A percentile compares a stretch with the other conserved stretches of the same genome.
These are phyloP conservation scores for Diaporthe velutina DNA, from an alignment of 2,329 filamentous ascomycete genomes.

Conservation along the genomic window DNA sequence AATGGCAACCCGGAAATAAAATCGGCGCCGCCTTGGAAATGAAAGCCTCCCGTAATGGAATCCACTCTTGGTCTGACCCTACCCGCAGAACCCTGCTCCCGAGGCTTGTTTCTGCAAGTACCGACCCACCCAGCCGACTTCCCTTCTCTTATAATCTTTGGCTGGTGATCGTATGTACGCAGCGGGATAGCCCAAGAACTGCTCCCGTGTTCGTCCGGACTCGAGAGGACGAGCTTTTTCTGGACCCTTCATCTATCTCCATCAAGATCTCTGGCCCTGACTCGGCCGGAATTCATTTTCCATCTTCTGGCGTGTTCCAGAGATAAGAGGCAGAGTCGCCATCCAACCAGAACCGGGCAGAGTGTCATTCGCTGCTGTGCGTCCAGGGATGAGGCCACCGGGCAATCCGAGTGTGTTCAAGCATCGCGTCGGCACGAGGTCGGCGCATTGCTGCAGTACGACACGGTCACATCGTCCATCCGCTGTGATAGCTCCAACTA, in stretches of 20 bases:
- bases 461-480: not conserved
- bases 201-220: slow-evolving; percentile 10
- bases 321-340: slow-evolving; percentile 16
- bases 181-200: slow-evolving; percentile 16
- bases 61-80: slow-evolving; percentile 28
- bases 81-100: slow-evolving; percentile 10
- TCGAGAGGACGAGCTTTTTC: not conserved
- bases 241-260: not conserved
- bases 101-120: slow-evolving; percentile 36
- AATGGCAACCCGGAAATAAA: slow-evolving; percentile 32
- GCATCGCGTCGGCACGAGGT: not conserved
- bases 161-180: slow-evolving; percentile 35
- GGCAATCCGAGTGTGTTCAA: slow-evolving; percentile 2
- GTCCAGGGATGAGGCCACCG: slow-evolving; percentile 1
- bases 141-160: slow-evolving; percentile 34
- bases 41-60: slow-evolving; percentile 34
- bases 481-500: slow-evolving; percentile 2
- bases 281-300: slow-evolving; percentile 30
- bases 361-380: slow-evolving; percentile 4
- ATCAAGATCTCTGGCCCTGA: not conserved
- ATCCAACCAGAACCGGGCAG: slow-evolving; percentile 14
- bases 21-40: not conserved
- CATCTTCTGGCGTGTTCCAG: slow-evolving; percentile 18
- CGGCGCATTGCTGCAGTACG: not conserved
- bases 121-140: slow-evolving; percentile 18